Conservation (phyloP, 2,329 filamentous ascomycete species). For the Acephala macrosclerotiorum region DNA sequence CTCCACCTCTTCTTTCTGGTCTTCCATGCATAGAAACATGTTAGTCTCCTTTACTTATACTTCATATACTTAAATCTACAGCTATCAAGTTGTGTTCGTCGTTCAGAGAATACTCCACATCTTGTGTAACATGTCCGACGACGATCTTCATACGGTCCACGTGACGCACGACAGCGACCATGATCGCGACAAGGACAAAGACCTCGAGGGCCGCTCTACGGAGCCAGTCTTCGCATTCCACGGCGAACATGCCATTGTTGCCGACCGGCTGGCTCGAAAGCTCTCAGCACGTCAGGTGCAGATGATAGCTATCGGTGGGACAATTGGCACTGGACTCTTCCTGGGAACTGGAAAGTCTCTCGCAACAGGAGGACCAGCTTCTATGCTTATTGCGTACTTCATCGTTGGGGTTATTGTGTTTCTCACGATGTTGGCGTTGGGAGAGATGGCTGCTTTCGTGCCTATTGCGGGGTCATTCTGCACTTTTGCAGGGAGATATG, state of each 20-base stretch:
- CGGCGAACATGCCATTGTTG: constrained; percentile 28
- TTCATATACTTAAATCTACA: not conserved
- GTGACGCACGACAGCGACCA: constrained; percentile 2
- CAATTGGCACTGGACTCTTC: constrained; percentile 68
- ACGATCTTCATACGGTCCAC: constrained; percentile 2
- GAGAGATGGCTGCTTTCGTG: constrained; percentile 67
- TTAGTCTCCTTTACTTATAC: not conserved
- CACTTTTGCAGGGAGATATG: constrained; percentile 61
- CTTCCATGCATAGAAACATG: not conserved
- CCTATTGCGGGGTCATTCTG: constrained; percentile 62
- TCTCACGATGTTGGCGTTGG: constrained; percentile 63
- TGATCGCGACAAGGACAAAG: constrained; percentile 14
- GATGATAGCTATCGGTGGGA: constrained; percentile 70
- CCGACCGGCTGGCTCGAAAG: constrained; percentile 55
- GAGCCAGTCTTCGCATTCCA: not conserved
- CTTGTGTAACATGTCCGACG: not conserved
- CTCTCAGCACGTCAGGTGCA: constrained; percentile 69
- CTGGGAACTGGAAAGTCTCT: constrained; percentile 67
- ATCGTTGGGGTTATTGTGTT: constrained; percentile 65
- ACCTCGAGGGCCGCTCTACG: constrained; percentile 14
- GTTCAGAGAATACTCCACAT: not conserved
- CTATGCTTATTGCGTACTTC: constrained; percentile 63
- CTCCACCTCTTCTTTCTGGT: not conserved
- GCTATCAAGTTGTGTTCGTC: not conserved
- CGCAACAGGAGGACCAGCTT: constrained; percentile 65